Evolutionary conservation across 139 green algal species (phyloP).

Genomic region (Parachlorella kessleri): DNA sequence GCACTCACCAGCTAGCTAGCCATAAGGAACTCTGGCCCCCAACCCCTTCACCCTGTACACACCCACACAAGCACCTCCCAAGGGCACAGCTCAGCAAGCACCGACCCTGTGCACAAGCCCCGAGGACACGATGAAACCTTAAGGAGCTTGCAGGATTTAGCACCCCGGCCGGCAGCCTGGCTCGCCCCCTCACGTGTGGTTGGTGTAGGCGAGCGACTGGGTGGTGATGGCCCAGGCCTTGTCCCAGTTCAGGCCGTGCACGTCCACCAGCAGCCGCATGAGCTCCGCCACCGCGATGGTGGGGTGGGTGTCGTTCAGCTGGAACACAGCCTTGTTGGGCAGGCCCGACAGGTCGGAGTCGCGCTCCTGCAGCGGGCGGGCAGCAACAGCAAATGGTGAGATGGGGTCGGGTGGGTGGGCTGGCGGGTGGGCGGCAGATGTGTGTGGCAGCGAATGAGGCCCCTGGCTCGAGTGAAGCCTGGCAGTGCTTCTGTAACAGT

Average conservation of each 20-base stretch:
- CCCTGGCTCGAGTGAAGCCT: no score
- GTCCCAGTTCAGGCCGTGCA: conserved; percentile 89
- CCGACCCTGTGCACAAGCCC: no score
- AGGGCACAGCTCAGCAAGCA: neutral
- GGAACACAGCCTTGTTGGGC: conserved; percentile 87
- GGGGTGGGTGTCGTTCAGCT: conserved; percentile 99
- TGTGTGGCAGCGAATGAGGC: no score
- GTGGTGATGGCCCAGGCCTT: conserved; percentile 87
- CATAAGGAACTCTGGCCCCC: no score
- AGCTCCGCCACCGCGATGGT: conserved; percentile 97
- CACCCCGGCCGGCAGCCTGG: conserved; percentile 92
- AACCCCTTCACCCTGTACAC: no score
- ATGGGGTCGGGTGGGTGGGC: no score
- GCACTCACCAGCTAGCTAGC: no score
- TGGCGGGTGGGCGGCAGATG: no score
- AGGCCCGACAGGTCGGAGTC: conserved; percentile 68
- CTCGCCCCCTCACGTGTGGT: conserved; percentile 82
- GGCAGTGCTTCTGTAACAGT: no score
- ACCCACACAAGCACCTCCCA: neutral
- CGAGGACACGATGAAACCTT: no score
- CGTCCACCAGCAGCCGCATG: conserved; percentile 96
- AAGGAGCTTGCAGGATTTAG: no score
- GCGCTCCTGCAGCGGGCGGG: conserved; percentile 37
- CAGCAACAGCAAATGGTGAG: no score
- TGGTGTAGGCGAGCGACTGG: conserved; percentile 95